Conservation (phyloP, 176 grass and related monocot genomes). For the Cenchrus americanus region DNA sequence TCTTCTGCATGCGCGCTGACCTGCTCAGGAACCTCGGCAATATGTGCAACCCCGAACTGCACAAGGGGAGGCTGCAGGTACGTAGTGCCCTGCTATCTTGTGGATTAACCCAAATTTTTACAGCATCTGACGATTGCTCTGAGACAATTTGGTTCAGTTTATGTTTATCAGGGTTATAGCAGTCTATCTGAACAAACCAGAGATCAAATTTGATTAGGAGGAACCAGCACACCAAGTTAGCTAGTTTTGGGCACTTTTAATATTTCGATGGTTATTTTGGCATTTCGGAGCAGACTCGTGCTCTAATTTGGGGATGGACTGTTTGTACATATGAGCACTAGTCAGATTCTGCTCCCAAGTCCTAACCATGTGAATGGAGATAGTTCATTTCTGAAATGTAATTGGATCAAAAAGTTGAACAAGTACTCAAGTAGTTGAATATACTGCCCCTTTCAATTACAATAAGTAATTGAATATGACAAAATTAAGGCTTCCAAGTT, state of each 20-base stretch:
- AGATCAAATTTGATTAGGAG: background rate
- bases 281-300: background rate
- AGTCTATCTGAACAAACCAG: background rate
- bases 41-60: slow-evolving; percentile 89
- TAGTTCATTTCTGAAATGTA: background rate
- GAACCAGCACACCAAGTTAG: background rate
- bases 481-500: background rate
- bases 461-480: background rate
- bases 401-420: background rate
- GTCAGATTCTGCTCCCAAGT: background rate
- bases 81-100: slow-evolving; percentile 20
- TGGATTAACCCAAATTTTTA: background rate
- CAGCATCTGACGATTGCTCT: background rate
- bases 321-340: background rate
- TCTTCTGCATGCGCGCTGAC: slow-evolving; percentile 90
- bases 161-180: background rate
- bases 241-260: background rate
- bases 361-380: background rate
- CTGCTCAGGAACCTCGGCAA: slow-evolving; percentile 89
- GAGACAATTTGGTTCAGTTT: background rate
- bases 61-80: slow-evolving; percentile 90
- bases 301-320: background rate
- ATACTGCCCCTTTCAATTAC: background rate
- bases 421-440: background rate
- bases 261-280: background rate